Conservation (phyloP, 1,284 basidiomycete genomes). For the Dichomitus squalens region DNA sequence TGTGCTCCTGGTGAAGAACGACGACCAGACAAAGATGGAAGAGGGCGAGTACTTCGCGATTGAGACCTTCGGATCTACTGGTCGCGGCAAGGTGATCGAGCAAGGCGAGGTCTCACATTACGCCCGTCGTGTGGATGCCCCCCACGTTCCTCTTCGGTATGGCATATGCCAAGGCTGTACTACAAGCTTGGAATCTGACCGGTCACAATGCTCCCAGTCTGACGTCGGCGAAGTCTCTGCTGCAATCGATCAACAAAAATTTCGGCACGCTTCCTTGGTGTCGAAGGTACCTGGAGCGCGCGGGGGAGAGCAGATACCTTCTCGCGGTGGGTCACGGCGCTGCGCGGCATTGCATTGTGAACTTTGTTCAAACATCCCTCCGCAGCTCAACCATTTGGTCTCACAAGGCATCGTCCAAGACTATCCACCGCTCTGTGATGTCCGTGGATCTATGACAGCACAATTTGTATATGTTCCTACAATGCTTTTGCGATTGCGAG, state of each 20-base stretch:
- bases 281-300: constrained; percentile 89
- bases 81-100: constrained; percentile 92
- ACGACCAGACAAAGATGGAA: constrained; percentile 96
- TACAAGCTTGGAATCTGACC: neutral
- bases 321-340: constrained; percentile 68
- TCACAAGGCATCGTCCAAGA: constrained; percentile 87
- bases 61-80: constrained; percentile 98
- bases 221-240: constrained; percentile 82
- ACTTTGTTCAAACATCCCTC: constrained; percentile 6
- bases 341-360: neutral
- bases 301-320: constrained; percentile 95
- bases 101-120: constrained; percentile 97
- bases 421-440: constrained; percentile 91
- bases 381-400: constrained; percentile 88
- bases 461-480: constrained; percentile 72
- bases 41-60: constrained; percentile 99
- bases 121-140: constrained; percentile 72
- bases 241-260: constrained; percentile 89
- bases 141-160: constrained; percentile 71
- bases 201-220: constrained; percentile 49
- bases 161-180: constrained; percentile 20
- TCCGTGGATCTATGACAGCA: constrained; percentile 85
- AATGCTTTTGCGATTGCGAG: neutral
- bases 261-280: constrained; percentile 98
- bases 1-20: constrained; percentile 88